phyloP scores from a whole-genome alignment of 2,329 filamentous ascomycete species.

The Torrubiellomyces zombiae region DNA sequence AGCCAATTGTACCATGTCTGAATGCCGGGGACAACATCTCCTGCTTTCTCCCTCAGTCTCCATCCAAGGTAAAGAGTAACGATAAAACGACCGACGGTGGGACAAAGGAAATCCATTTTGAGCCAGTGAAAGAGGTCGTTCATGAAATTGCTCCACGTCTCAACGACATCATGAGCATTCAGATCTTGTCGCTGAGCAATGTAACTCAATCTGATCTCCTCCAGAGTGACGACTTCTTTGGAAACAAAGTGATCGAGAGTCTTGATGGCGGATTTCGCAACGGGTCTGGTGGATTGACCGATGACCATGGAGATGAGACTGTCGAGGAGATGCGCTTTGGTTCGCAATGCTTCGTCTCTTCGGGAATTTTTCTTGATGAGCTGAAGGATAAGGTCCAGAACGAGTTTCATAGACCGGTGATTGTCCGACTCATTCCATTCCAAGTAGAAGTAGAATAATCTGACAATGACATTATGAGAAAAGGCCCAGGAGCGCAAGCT shows the following conservation, averaged over 20 bases:
- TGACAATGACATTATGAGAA: constrained; percentile 26
- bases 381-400: constrained; percentile 39
- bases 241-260: constrained; percentile 47
- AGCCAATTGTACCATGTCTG: constrained; percentile 41
- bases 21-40: constrained; percentile 15
- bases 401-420: constrained; percentile 44
- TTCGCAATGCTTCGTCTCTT: constrained; percentile 15
- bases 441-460: constrained; percentile 44
- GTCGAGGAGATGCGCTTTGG: constrained; percentile 29
- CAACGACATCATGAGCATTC: constrained; percentile 4
- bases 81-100: constrained; percentile 43
- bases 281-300: constrained; percentile 41
- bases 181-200: constrained; percentile 16
- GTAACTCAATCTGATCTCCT: constrained; percentile 28
- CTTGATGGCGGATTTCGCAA: constrained; percentile 55
- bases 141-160: constrained; percentile 34
- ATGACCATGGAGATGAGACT: constrained; percentile 42
- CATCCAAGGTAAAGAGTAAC: constrained; percentile 37
- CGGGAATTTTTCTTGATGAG: constrained; percentile 34
- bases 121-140: constrained; percentile 37
- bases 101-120: constrained; percentile 38
- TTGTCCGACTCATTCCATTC: constrained; percentile 53
- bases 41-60: constrained; percentile 13
- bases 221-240: constrained; percentile 37
- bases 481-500: constrained; percentile 33